Percentiles rank a stretch among this genome's conserved stretches.
These are phyloP conservation scores for Ceratobasidium sp. DNA, from an alignment of 1,284 basidiomycete species.

Conservation along the genomic window DNA sequence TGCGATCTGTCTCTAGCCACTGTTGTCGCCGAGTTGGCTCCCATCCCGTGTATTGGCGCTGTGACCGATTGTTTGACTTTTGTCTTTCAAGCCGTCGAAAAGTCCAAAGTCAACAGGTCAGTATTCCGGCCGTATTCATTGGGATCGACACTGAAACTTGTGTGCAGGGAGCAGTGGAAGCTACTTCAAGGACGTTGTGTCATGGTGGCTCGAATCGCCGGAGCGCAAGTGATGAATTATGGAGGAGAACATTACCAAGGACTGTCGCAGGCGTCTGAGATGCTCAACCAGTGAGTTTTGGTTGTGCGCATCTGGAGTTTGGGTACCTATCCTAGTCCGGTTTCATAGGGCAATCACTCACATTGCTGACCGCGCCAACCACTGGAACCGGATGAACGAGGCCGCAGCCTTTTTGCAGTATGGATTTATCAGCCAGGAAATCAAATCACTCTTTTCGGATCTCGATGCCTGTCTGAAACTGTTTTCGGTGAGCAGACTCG, in stretches of 20 bases:
- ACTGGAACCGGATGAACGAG: neutral
- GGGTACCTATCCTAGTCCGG: neutral
- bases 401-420: neutral
- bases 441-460: neutral
- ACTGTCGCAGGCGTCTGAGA: neutral
- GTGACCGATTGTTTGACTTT: conserved; percentile 1
- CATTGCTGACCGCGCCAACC: neutral
- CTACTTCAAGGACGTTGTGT: conserved; percentile 14
- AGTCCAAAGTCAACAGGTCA: conserved; percentile 12
- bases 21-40: conserved; percentile 7
- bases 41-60: conserved; percentile 11
- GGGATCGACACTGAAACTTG: neutral
- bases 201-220: conserved; percentile 18
- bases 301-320: neutral
- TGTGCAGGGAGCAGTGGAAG: conserved; percentile 15
- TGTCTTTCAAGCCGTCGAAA: conserved; percentile 18
- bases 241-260: conserved; percentile 7
- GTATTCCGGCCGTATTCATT: neutral
- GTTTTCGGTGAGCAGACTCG: neutral
- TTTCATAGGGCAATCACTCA: neutral
- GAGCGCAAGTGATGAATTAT: conserved; percentile 15
- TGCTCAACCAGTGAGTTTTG: conserved; percentile 7
- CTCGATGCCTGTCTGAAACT: neutral
- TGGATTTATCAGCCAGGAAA: conserved; percentile 4
- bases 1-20: conserved; percentile 10